These are phyloP conservation scores for Rutstroemia sp. DNA, from an alignment of 2,329 filamentous ascomycete genomes.

Conservation along the genomic window DNA sequence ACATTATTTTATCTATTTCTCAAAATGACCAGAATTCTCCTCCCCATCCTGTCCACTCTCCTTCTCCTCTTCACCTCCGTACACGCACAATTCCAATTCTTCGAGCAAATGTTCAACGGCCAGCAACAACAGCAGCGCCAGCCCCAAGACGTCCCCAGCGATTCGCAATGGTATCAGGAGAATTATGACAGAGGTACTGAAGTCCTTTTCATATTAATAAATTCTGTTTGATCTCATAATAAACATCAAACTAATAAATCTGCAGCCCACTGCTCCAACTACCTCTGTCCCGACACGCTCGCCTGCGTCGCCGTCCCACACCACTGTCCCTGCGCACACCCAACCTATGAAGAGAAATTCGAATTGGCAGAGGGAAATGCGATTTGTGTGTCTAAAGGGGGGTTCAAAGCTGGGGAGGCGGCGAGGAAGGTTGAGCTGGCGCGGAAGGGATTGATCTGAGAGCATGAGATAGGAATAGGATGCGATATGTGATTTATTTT, in stretches of 20 bases:
- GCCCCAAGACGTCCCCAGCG: slow-evolving; percentile 75
- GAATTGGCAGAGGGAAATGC: slow-evolving; percentile 65
- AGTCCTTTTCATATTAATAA: neutral
- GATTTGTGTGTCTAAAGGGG: slow-evolving; percentile 68
- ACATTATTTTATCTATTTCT: neutral
- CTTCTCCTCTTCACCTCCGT: slow-evolving; percentile 52
- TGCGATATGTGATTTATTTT: neutral
- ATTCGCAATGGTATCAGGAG: slow-evolving; percentile 71
- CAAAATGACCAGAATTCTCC: slow-evolving; percentile 23
- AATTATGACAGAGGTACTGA: slow-evolving; percentile 58
- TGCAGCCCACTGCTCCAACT: slow-evolving; percentile 79
- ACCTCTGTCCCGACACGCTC: slow-evolving; percentile 89
- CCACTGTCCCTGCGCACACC: slow-evolving; percentile 89
- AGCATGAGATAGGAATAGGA: neutral
- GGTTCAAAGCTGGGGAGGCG: slow-evolving; percentile 65
- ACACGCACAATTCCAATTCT: slow-evolving; percentile 88
- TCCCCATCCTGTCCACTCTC: slow-evolving; percentile 37
- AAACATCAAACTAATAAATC: neutral
- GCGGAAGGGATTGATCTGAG: slow-evolving; percentile 65
- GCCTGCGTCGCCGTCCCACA: slow-evolving; percentile 95
- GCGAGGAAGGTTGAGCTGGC: slow-evolving; percentile 72
- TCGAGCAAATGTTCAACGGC: slow-evolving; percentile 91
- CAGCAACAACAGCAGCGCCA: slow-evolving; percentile 44
- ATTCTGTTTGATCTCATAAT: neutral
- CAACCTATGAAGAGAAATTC: slow-evolving; percentile 68